These are phyloP conservation scores for Phylloporus gajari DNA, from an alignment of 1,284 basidiomycete genomes.

Conservation along the genomic window DNA sequence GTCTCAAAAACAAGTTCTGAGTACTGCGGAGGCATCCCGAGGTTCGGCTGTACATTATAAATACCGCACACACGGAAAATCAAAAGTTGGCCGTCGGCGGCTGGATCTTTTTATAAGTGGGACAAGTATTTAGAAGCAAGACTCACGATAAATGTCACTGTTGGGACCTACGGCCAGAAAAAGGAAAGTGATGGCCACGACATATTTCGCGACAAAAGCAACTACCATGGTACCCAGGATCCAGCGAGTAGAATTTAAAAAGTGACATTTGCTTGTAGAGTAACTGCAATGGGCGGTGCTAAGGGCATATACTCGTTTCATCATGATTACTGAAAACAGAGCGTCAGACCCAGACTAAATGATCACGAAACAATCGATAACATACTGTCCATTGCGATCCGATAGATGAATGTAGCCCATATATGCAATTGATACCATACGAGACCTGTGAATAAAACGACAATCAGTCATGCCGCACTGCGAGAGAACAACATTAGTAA, in stretches of 20 bases:
- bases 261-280: neutral
- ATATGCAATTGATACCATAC: slow-evolving; percentile 24
- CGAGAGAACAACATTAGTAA: neutral
- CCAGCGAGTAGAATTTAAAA: slow-evolving; percentile 15
- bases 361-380: neutral
- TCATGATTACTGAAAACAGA: slow-evolving; percentile 28
- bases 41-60: neutral
- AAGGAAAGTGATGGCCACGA: slow-evolving; percentile 13
- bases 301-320: slow-evolving; percentile 27
- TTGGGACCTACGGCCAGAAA: slow-evolving; percentile 23
- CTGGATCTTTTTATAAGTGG: slow-evolving; percentile 11
- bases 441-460: slow-evolving; percentile 19
- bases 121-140: neutral
- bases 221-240: slow-evolving; percentile 18
- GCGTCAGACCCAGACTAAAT: neutral
- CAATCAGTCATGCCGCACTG: neutral
- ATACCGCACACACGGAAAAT: slow-evolving; percentile 16
- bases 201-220: slow-evolving; percentile 22
- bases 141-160: slow-evolving; percentile 19
- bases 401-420: slow-evolving; percentile 26
- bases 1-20: slow-evolving; percentile 25
- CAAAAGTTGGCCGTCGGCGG: neutral
- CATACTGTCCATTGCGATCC: slow-evolving; percentile 33
- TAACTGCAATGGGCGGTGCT: slow-evolving; percentile 13
- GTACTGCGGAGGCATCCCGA: slow-evolving; percentile 9